Evolutionary conservation across 2,329 filamentous ascomycete genomes (phyloP), one percentile per base, ranked within the genome.

Genomic region (Neoarthrinium moseri): DNA sequence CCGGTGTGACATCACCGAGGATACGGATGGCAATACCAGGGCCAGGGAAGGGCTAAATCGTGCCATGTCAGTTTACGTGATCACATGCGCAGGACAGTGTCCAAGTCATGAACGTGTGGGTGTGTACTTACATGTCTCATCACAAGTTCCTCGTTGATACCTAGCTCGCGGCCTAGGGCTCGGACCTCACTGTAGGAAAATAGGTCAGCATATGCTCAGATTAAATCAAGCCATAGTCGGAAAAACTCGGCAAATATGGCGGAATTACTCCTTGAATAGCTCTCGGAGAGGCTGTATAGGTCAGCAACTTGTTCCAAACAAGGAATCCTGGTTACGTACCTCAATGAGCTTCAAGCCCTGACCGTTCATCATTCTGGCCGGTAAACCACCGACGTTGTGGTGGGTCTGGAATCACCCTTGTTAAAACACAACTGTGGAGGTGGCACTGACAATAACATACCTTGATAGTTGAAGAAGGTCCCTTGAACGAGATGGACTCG

Each of bases 261-360:
- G n/a, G n/a, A n/a, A n/a, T n/a, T n/a, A n/a, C n/a, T 40, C 37
- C 24, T 40, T 40, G 36, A 41, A 92, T 23, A 94, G 73, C 61
- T 89, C 83, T 34, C 87, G 76, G 1, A 94, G 79, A 2, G 88
- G 88, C 70, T 95, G 88, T n/a, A n/a, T n/a, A n/a, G n/a, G n/a
- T n/a, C 51, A 94, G 87, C 27, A 89, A 74, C 67, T 87, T 84
- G 37, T n/a, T n/a, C n/a, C n/a, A n/a, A n/a, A n/a, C n/a, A n/a
- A n/a, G n/a, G n/a, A n/a, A 88, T 72, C 33, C 59, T 29, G 26
- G n/a, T 29, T 8, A 29, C 26, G 26, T 29, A 29, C 26, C 18
- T 11, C 32, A 35, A 35, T 10, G 32, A 11, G 32, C 17, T n/a
- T 10, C 18, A 20, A 7, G 20, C 41, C 23, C 13, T 24, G 20